Conservation (phyloP, 495 filamentous ascomycete species). For the Aspergillus diversus region DNA sequence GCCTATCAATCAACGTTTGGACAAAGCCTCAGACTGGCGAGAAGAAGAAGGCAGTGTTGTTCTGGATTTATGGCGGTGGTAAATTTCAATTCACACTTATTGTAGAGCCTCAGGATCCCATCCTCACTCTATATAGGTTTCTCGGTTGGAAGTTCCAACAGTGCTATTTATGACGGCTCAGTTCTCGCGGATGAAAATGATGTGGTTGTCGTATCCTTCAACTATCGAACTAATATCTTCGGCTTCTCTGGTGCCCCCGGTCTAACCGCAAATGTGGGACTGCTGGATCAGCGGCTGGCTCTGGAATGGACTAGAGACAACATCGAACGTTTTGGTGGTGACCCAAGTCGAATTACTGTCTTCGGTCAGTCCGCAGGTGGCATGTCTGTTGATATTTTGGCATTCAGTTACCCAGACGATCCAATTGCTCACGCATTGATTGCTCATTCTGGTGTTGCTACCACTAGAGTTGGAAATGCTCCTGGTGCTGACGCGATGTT, state of each 20-base stretch:
- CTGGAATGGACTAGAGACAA: constrained; percentile 40
- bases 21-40: constrained; percentile 36
- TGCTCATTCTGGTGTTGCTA: constrained; percentile 28
- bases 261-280: constrained; percentile 30
- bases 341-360: constrained; percentile 36
- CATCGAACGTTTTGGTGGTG: constrained; percentile 39
- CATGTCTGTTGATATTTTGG: constrained; percentile 28
- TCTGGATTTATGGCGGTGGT: constrained; percentile 38
- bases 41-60: constrained; percentile 34
- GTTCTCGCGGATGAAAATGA: constrained; percentile 24
- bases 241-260: constrained; percentile 36
- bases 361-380: constrained; percentile 35
- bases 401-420: constrained; percentile 30
- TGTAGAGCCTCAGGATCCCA: constrained; percentile 5
- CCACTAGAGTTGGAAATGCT: constrained; percentile 8
- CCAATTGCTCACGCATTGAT: constrained; percentile 35
- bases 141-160: constrained; percentile 32
- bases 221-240: constrained; percentile 37
- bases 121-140: constrained; percentile 28
- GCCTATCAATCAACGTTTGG: constrained; percentile 42
- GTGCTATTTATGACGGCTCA: constrained; percentile 28
- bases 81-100: neutral
- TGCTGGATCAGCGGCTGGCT: constrained; percentile 38
- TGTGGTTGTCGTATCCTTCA: constrained; percentile 23
- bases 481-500: neutral